Conservation (phyloP, 768 basidiomycete genomes). For the Phylloporus sp. region DNA sequence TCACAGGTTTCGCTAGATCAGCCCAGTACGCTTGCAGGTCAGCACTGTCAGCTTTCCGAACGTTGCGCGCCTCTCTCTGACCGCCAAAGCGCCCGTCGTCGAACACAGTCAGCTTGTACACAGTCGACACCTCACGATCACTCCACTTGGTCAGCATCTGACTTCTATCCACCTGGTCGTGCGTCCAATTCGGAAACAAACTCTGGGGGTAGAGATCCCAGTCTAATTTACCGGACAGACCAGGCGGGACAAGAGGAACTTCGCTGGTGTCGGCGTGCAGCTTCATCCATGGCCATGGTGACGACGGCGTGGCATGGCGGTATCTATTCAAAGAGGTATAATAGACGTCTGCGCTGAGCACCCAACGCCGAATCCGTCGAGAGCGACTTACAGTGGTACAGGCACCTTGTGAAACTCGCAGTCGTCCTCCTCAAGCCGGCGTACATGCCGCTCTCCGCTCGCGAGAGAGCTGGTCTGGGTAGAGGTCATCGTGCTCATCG, state of each 20-base stretch:
- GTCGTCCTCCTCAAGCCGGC: background rate
- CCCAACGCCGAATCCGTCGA: background rate
- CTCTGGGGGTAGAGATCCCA: constrained; percentile 49
- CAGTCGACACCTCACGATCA: constrained; percentile 9
- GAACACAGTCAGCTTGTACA: constrained; percentile 19
- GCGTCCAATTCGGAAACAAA: constrained; percentile 53
- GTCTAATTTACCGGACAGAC: background rate
- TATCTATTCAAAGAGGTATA: constrained; percentile 12
- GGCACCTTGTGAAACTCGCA: constrained; percentile 14
- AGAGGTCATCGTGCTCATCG: constrained; percentile 7
- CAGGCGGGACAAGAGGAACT: background rate
- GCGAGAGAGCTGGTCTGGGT: background rate
- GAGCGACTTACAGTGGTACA: constrained; percentile 18
- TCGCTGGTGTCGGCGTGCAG: constrained; percentile 18
- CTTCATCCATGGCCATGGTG: constrained; percentile 40
- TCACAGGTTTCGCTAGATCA: constrained; percentile 23
- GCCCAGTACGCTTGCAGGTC: constrained; percentile 28
- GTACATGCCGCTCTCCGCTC: background rate
- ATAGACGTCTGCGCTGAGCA: background rate
- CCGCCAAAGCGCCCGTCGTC: constrained; percentile 17
- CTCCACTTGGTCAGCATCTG: constrained; percentile 28
- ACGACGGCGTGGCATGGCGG: constrained; percentile 36
- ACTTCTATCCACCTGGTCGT: constrained; percentile 36
- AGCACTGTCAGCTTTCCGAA: constrained; percentile 10
- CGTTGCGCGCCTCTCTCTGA: constrained; percentile 5